phyloP scores from a whole-genome alignment of 208 protist species.

The Angomonas ambiguus region DNA sequence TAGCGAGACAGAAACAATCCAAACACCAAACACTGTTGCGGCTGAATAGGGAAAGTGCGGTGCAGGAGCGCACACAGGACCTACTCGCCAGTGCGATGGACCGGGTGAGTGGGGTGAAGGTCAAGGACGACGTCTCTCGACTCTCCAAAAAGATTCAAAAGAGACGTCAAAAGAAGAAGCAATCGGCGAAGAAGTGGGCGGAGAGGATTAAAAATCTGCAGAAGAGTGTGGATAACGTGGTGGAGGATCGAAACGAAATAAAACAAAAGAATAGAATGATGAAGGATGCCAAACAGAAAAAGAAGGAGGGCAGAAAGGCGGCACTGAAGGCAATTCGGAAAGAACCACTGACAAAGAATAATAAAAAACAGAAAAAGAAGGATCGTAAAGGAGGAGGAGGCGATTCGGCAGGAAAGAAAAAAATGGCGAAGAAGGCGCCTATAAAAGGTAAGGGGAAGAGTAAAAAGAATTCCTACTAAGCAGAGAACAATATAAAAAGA shows the following conservation, averaged over 20 bases:
- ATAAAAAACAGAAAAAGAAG: slow-evolving; percentile 11
- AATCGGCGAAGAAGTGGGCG: slow-evolving; percentile 75
- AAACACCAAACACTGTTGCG: slow-evolving; percentile 39
- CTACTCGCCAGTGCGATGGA: slow-evolving; percentile 53
- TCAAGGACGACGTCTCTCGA: slow-evolving; percentile 68
- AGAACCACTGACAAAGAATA: not conserved
- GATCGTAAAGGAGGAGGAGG: slow-evolving; percentile 1
- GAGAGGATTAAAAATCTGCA: slow-evolving; percentile 52
- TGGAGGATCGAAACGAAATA: slow-evolving; percentile 42
- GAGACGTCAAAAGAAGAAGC: slow-evolving; percentile 72
- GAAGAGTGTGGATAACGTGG: slow-evolving; percentile 67
- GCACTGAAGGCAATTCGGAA: not conserved
- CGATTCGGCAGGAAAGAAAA: slow-evolving; percentile 10
- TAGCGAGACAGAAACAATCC: slow-evolving; percentile 31
- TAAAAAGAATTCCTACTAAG: slow-evolving; percentile 4
- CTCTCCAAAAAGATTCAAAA: slow-evolving; percentile 66
- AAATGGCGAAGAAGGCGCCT: not conserved
- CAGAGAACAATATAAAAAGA: not conserved
- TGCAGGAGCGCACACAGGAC: slow-evolving; percentile 37
- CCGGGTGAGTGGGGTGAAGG: slow-evolving; percentile 50
- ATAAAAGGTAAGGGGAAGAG: not conserved
- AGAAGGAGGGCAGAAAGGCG: slow-evolving; percentile 9
- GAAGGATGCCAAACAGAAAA: slow-evolving; percentile 16
- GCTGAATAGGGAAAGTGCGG: slow-evolving; percentile 28
- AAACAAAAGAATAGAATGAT: slow-evolving; percentile 20